Conservation (phyloP, 1,284 basidiomycete genomes). For the Xerocomus amazonicus region DNA sequence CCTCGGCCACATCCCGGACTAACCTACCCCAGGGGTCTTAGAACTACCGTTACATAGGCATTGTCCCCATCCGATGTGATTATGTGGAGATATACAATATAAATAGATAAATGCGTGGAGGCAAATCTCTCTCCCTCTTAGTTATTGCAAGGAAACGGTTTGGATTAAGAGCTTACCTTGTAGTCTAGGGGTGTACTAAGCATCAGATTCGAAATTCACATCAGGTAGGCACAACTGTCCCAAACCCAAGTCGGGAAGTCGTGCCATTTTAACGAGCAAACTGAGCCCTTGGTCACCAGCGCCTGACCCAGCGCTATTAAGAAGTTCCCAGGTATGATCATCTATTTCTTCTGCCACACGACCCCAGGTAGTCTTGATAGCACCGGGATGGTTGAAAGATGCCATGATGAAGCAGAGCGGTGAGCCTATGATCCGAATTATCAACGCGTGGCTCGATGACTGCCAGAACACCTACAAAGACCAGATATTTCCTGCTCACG, state of each 20-base stretch:
- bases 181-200: slow-evolving; percentile 8
- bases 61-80: slow-evolving; percentile 8
- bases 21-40: slow-evolving; percentile 19
- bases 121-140: not conserved
- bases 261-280: slow-evolving; percentile 73
- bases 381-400: slow-evolving; percentile 58
- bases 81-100: slow-evolving; percentile 21
- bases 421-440: slow-evolving; percentile 48
- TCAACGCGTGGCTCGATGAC: slow-evolving; percentile 4
- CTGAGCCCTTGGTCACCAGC: slow-evolving; percentile 50
- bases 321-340: slow-evolving; percentile 56
- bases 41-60: not conserved
- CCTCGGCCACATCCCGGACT: slow-evolving; percentile 14
- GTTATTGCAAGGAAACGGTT: not conserved
- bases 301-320: slow-evolving; percentile 45
- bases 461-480: slow-evolving; percentile 49
- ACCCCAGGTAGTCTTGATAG: slow-evolving; percentile 69
- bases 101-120: slow-evolving; percentile 13
- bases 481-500: slow-evolving; percentile 72
- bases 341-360: slow-evolving; percentile 63
- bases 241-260: slow-evolving; percentile 69
- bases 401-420: slow-evolving; percentile 72
- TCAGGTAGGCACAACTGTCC: slow-evolving; percentile 60
- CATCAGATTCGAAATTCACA: slow-evolving; percentile 22
- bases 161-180: slow-evolving; percentile 8